Evolutionary conservation across 305 asterid species (phyloP), one percentile per base, ranked within the genome.

Genomic region (Vinca major): DNA sequence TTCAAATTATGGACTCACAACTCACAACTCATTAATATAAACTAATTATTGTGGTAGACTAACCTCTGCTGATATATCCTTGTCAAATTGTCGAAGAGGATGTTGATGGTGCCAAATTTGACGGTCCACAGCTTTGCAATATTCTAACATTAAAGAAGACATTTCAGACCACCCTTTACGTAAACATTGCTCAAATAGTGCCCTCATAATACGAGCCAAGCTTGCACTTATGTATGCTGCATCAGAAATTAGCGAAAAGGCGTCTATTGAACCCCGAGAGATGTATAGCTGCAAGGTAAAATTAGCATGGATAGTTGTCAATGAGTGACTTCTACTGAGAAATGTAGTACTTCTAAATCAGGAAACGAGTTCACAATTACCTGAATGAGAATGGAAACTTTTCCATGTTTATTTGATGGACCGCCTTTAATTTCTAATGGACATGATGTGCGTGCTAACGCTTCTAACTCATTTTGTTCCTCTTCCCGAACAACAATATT

Each of bases 111-210:
- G 96, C 99, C 99, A 93, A 77, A 89, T 80, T 82, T 86, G 89
- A 79, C 96, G 97, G 83, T 93, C 99, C 80, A 93, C 96, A 62
- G 99, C 97, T 85, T 91, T 93, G 85, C 99, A 93, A 78, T 85
- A 89, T 74, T 89, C 96, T 78, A 93, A 81, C 95, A 89, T 81
- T 75, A 86, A 77, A 57, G 91, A 84, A 71, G 96, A 49, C 99
- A 91, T 91, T 84, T 91, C 97, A 81, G 95, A 89, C 99, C 99
- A 93, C 69, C 99, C 96, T 79, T 90, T 83, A 57, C 96, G 85
- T 80, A 93, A 78, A 80, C 99, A 93, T 78, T 89, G 88, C 84
- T 93, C 99, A 87, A 87, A 91, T 71, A 93, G 80, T 43, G 99
- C 99, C 70, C 99, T 86, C 89, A 93, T 84, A 64, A 93, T 91